Evolutionary conservation across 2,329 filamentous ascomycete species (phyloP).

Genomic region (Spiromastix sp.): DNA sequence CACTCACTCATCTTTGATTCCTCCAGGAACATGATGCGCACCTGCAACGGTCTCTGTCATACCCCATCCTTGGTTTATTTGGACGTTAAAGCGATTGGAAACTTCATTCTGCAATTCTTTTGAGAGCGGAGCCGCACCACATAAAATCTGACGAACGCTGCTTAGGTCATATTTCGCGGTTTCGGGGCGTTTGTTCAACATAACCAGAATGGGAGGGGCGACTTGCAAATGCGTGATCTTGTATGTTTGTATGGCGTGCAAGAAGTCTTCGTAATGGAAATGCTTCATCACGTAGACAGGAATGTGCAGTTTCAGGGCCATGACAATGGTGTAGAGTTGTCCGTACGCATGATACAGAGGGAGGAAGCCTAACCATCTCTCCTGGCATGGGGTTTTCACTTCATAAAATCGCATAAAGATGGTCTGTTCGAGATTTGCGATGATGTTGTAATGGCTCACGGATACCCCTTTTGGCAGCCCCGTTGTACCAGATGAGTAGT

Average conservation of each 20-base stretch:
- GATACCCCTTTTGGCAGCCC: slow-evolving; percentile 86
- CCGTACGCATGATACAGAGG: slow-evolving; percentile 8
- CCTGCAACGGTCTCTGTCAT: slow-evolving; percentile 49
- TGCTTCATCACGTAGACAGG: slow-evolving; percentile 60
- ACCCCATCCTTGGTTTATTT: slow-evolving; percentile 89
- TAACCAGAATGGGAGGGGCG: slow-evolving; percentile 72
- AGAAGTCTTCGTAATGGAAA: slow-evolving; percentile 74
- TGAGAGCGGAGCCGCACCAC: slow-evolving; percentile 74
- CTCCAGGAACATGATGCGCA: slow-evolving; percentile 34
- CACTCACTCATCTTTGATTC: slow-evolving; percentile 24
- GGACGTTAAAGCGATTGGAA: slow-evolving; percentile 56
- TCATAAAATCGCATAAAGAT: slow-evolving; percentile 22
- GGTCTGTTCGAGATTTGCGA: slow-evolving; percentile 58
- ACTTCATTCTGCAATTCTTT: slow-evolving; percentile 67
- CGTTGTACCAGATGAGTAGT: slow-evolving; percentile 81
- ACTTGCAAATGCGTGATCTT: slow-evolving; percentile 68
- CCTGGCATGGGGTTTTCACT: not conserved
- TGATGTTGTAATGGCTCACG: slow-evolving; percentile 72
- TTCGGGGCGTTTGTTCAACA: slow-evolving; percentile 65
- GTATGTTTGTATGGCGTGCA: slow-evolving; percentile 62
- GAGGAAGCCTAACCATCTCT: slow-evolving; percentile 7
- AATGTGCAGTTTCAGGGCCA: slow-evolving; percentile 33
- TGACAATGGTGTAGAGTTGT: slow-evolving; percentile 38
- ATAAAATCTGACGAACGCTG: slow-evolving; percentile 71
- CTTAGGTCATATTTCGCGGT: slow-evolving; percentile 73